Conservation (phyloP, 805 yeast genomes). For the Suhomyces canberraensis region DNA sequence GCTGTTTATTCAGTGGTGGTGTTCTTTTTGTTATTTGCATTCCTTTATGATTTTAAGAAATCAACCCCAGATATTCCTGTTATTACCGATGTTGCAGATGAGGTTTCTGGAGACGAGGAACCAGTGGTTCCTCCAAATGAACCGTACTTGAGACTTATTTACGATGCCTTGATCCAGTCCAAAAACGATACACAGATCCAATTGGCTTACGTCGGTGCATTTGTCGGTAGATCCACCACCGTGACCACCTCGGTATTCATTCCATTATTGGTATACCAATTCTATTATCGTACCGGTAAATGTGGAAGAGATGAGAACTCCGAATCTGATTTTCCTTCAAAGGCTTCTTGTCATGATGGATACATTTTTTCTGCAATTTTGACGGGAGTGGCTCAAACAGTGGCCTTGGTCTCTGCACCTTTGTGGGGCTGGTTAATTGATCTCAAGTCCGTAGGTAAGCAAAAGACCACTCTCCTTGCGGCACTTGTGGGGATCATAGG, state of each 20-base stretch:
- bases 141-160: not conserved
- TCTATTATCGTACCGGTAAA: constrained; percentile 47
- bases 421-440: constrained; percentile 61
- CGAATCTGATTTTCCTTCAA: constrained; percentile 16
- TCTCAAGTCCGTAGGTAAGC: constrained; percentile 26
- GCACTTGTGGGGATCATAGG: constrained; percentile 45
- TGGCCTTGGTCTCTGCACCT: constrained; percentile 60
- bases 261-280: constrained; percentile 60
- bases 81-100: constrained; percentile 16
- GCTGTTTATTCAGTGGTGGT: constrained; percentile 40
- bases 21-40: constrained; percentile 37
- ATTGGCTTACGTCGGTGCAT: constrained; percentile 56
- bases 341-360: constrained; percentile 55
- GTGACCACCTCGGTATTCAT: constrained; percentile 57
- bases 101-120: constrained; percentile 2
- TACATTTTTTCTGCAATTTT: constrained; percentile 64
- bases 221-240: constrained; percentile 62
- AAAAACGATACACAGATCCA: constrained; percentile 14
- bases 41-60: constrained; percentile 43
- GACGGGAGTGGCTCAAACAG: constrained; percentile 62
- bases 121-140: not conserved
- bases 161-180: constrained; percentile 1
- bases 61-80: constrained; percentile 3
- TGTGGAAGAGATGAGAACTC: constrained; percentile 29
- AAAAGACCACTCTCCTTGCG: constrained; percentile 31